A percentile compares a stretch with the other conserved stretches of the same genome.
These are phyloP conservation scores for Agaricus bisporus DNA, from an alignment of 768 basidiomycete species.

Conservation along the genomic window DNA sequence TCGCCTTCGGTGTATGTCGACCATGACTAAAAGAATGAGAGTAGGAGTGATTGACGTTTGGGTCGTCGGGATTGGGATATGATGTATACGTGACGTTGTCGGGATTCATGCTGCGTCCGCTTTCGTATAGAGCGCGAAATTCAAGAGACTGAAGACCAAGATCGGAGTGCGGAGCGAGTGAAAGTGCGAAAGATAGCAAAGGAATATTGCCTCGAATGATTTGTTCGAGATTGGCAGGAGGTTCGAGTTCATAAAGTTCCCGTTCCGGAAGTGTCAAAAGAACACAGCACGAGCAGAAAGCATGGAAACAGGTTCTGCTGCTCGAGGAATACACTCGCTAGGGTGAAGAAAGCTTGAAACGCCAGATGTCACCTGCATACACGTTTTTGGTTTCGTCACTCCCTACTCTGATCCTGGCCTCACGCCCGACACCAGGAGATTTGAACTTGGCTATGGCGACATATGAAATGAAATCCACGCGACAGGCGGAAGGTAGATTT, in stretches of 20 bases:
- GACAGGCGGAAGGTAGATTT: too few species aligned
- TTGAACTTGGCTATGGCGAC: too few species aligned
- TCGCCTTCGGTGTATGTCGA: too few species aligned
- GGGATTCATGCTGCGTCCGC: background rate
- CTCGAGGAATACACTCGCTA: too few species aligned
- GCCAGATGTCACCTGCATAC: background rate
- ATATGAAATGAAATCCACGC: too few species aligned
- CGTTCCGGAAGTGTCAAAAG: background rate
- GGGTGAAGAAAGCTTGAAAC: background rate
- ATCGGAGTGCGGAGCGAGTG: background rate
- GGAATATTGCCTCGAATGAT: background rate
- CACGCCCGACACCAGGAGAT: too few species aligned
- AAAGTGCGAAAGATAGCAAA: background rate
- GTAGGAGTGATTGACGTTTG: background rate
- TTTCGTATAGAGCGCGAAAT: background rate
- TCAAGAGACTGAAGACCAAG: too few species aligned
- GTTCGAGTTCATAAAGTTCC: background rate
- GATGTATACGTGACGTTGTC: slow-evolving; percentile 6
- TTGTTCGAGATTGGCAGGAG: background rate
- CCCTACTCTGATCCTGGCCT: too few species aligned
- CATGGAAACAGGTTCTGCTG: background rate
- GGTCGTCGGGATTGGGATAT: background rate
- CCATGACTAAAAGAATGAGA: background rate
- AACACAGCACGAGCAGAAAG: background rate
- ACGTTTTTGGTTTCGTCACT: background rate